Percentiles rank a stretch among this genome's conserved stretches.
phyloP scores from a whole-genome alignment of 176 grass and related monocot species.

The Cenchrus fungigraminus region DNA sequence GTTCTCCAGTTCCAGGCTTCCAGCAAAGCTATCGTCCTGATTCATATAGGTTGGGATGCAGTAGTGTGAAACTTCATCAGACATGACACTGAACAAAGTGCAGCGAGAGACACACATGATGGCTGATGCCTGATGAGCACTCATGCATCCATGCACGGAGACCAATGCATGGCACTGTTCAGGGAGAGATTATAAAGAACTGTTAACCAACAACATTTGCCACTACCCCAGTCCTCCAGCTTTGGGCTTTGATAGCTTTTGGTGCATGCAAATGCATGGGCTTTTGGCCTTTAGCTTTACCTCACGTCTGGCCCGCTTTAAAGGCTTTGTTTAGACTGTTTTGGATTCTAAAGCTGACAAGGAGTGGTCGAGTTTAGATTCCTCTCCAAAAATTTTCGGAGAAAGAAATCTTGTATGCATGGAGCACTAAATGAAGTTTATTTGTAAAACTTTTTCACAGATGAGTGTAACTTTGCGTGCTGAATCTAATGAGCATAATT shows the following conservation, averaged over 20 bases:
- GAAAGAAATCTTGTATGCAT: too few relatives aligned
- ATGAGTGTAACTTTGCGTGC: too few relatives aligned
- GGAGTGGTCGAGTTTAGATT: not conserved
- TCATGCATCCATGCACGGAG: slow-evolving; percentile 24
- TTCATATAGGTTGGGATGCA: too few relatives aligned
- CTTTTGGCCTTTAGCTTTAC: slow-evolving; percentile 43
- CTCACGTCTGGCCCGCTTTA: slow-evolving; percentile 39
- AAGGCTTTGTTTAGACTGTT: slow-evolving; percentile 51
- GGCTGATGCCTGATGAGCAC: slow-evolving; percentile 5
- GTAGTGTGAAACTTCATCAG: not conserved
- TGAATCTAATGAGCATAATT: too few relatives aligned
- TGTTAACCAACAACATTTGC: slow-evolving; percentile 5
- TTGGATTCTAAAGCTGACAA: slow-evolving; percentile 44
- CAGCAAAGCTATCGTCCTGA: not conserved
- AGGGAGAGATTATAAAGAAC: not conserved
- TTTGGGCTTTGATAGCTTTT: slow-evolving; percentile 39
- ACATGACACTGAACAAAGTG: not conserved
- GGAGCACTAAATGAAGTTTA: too few relatives aligned
- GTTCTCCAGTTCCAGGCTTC: not conserved
- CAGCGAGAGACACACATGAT: not conserved
- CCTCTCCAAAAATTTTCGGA: too few relatives aligned
- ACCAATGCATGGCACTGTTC: slow-evolving; percentile 42
- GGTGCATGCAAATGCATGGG: slow-evolving; percentile 1
- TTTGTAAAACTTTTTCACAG: too few relatives aligned
- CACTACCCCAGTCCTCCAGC: not conserved